Conservation (phyloP, 2,329 filamentous ascomycete species). For the Neopestalotiopsis rosae region DNA sequence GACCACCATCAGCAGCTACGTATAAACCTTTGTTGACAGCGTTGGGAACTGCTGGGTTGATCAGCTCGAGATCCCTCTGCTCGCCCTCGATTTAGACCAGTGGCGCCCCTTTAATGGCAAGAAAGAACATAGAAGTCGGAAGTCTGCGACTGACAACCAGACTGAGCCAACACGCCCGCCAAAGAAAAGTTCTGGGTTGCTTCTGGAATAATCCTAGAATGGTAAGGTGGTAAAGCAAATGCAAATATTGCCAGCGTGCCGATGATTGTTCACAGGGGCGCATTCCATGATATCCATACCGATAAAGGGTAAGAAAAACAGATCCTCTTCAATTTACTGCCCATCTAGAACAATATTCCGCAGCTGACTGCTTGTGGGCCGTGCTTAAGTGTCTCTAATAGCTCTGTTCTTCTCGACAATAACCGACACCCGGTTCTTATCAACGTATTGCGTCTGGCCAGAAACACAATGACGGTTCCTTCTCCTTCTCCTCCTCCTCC, state of each 20-base stretch:
- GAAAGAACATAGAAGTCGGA: conserved; percentile 14
- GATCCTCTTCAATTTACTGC: accelerated
- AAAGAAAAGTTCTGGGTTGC: conserved; percentile 6
- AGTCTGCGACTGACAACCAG: background rate
- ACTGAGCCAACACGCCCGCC: background rate
- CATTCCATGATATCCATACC: background rate
- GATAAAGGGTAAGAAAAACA: background rate
- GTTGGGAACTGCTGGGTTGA: background rate
- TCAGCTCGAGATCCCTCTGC: background rate
- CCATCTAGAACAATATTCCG: too few species aligned
- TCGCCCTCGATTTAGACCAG: conserved; percentile 1
- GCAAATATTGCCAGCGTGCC: background rate
- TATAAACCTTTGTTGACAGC: background rate
- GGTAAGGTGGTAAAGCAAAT: conserved; percentile 4
- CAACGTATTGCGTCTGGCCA: too few species aligned
- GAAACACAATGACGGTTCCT: too few species aligned
- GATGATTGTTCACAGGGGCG: background rate
- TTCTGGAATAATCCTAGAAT: background rate
- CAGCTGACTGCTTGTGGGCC: too few species aligned
- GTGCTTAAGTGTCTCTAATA: too few species aligned
- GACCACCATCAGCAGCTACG: too few species aligned
- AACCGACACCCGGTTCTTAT: too few species aligned
- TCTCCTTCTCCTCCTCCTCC: too few species aligned
- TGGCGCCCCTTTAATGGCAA: background rate
- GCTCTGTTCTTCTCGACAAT: too few species aligned